A percentile compares a stretch with the other conserved stretches of the same genome.
Conservation (phyloP, 768 basidiomycete species). For the Rhodotorula babjevae region DNA sequence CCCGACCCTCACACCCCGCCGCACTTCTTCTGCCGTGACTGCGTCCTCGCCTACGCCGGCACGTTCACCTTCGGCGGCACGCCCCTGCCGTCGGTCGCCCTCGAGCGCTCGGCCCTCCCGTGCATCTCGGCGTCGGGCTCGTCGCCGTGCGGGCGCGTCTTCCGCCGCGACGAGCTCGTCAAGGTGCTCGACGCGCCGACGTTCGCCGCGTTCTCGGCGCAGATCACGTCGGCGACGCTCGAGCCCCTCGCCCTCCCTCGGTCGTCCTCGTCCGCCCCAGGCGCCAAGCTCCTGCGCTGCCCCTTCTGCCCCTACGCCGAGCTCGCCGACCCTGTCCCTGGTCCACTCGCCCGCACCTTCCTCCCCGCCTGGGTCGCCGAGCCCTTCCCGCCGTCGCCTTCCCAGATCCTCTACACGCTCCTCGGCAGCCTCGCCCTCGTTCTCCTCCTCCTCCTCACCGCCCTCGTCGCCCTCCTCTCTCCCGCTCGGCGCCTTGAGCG, state of each 20-base stretch:
- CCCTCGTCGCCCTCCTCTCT: background rate
- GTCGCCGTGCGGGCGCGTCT: background rate
- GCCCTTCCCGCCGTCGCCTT: background rate
- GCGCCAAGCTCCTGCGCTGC: background rate
- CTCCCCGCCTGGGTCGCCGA: background rate
- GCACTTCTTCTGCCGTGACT: constrained; percentile 6
- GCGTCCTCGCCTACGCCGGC: background rate
- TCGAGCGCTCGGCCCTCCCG: background rate
- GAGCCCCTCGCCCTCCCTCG: background rate
- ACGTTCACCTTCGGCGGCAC: background rate
- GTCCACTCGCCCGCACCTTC: background rate
- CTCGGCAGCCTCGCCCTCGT: background rate
- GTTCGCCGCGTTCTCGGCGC: background rate
- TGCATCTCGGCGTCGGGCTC: background rate
- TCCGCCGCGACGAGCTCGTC: background rate
- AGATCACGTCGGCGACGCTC: background rate
- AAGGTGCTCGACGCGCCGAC: background rate
- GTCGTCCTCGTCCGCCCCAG: background rate
- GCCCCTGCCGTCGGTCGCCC: background rate
- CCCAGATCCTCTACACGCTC: background rate
- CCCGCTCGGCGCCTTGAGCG: background rate
- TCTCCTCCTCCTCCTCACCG: background rate
- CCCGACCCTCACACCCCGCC: background rate
- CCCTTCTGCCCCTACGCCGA: constrained; percentile 15
- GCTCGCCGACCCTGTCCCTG: background rate